A percentile compares a stretch with the other conserved stretches of the same genome.
Conservation (phyloP, 176 grass and related monocot species). For the Echinochloa phyllopogon region DNA sequence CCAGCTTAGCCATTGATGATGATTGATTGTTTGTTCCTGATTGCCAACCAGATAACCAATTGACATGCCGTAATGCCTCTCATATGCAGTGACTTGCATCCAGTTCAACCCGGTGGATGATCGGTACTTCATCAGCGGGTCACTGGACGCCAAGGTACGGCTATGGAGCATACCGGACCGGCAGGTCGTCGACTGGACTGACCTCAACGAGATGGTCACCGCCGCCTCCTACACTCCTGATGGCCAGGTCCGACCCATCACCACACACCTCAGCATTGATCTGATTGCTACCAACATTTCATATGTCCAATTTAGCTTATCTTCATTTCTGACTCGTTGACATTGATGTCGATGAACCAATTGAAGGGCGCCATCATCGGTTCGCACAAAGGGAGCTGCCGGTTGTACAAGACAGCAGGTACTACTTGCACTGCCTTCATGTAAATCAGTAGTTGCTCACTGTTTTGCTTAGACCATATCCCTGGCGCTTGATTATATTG, state of each 20-base stretch:
- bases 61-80: background rate
- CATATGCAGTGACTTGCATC: conserved; percentile 78
- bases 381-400: conserved; percentile 82
- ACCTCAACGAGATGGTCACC: conserved; percentile 97
- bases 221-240: conserved; percentile 82
- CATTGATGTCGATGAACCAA: conserved; percentile 13
- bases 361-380: conserved; percentile 76
- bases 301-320: background rate
- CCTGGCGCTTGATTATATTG: background rate
- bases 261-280: background rate
- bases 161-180: conserved; percentile 84
- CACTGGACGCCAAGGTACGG: conserved; percentile 86
- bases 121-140: conserved; percentile 88
- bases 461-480: background rate
- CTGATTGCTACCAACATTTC: background rate
- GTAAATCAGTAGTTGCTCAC: background rate
- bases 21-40: background rate
- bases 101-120: conserved; percentile 96
- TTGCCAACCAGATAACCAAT: background rate
- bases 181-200: conserved; percentile 95
- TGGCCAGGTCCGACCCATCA: conserved; percentile 47
- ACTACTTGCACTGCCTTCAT: conserved; percentile 12
- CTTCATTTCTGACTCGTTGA: background rate
- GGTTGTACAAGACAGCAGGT: conserved; percentile 80
- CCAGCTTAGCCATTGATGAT: background rate